phyloP scores from a whole-genome alignment of 2,329 filamentous ascomycete genomes.

The Botrytis byssoidea region DNA sequence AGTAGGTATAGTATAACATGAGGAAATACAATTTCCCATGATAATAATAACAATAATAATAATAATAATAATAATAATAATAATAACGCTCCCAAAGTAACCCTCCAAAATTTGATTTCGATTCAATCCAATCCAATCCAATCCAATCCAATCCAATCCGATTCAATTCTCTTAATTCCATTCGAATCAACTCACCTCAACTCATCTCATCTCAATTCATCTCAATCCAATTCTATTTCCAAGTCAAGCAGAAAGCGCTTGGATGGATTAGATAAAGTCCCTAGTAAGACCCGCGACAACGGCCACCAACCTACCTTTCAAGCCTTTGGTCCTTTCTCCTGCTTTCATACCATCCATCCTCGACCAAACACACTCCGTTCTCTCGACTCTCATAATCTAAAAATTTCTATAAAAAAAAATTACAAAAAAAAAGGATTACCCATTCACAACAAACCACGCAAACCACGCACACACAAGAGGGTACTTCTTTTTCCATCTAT shows the following conservation, averaged over 20 bases:
- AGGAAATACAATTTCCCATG: neutral
- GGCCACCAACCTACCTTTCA: neutral
- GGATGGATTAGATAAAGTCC: constrained; percentile 3
- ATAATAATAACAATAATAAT: neutral
- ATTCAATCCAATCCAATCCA: neutral
- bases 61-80: neutral
- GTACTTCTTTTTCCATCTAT: neutral
- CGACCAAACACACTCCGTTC: neutral
- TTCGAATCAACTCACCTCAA: too few relatives aligned
- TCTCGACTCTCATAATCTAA: neutral
- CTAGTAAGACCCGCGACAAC: constrained; percentile 13
- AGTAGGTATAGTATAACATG: neutral
- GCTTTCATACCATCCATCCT: neutral
- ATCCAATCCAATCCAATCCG: too few relatives aligned
- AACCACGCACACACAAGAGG: neutral
- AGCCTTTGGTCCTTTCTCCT: neutral
- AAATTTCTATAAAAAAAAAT: neutral
- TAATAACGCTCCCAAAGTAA: neutral
- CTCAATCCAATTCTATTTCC: neutral
- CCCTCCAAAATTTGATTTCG: too few relatives aligned
- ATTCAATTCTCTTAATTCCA: too few relatives aligned
- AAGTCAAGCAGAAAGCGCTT: constrained; percentile 4
- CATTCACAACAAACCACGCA: constrained; percentile 9
- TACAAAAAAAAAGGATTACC: neutral
- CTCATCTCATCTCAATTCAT: neutral